Base-by-base conservation (phyloP, 2,329 filamentous ascomycete genomes). In the Ceratocystis ficicola region DNA sequence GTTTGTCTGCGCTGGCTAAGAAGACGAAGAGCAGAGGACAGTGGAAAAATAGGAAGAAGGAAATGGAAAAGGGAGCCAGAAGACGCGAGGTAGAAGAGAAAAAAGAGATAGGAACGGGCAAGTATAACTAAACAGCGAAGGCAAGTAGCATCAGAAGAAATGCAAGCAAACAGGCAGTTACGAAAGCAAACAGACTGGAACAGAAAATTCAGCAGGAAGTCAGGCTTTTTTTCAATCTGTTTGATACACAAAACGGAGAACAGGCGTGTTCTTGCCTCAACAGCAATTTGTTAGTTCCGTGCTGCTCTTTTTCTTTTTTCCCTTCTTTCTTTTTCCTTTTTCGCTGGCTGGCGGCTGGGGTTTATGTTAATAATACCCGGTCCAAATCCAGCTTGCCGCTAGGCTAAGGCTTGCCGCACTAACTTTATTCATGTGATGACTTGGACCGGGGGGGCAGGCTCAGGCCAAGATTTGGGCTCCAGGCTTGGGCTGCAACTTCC, bases 391-490 rank as follows among this genome's bases (percentile, higher is more conserved):
- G 36, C 36, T 41, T 41, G 36, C 36, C 36, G 36, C 36, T 41
- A 41, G 36, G 4, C 36, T 41, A 41, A 41, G 36, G 15, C 55
- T 36, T 30, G 28, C 55, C 15, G 55, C 55, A 59, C 25, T n/a
- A 36, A n/a, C 55, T 59, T 36, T 36, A 59, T 59, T 36, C 55
- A 59, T 59, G 55, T 59, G 55, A 59, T 59, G 8, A 30, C 12
- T 28, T 48, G 6, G 46, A 22, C 46, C 8, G 20, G 46, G 46
- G 17, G 20, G 17, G 17, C 48, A 22, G 48, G 48, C 17, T 25
- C n/a, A 8, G 8, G 20, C 48, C n/a, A 25, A 20, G 48, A 20
- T 41, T 41, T 41, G 36, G 36, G 36, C 36, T 12, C 36, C 48
- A 10, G 48, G 48, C 48, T 22, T 30, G 55, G 55, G 55, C 30